Evolutionary conservation across 768 basidiomycete genomes (phyloP), one percentile per base, ranked within the genome.

Genomic region (Lactifluus rugatus): DNA sequence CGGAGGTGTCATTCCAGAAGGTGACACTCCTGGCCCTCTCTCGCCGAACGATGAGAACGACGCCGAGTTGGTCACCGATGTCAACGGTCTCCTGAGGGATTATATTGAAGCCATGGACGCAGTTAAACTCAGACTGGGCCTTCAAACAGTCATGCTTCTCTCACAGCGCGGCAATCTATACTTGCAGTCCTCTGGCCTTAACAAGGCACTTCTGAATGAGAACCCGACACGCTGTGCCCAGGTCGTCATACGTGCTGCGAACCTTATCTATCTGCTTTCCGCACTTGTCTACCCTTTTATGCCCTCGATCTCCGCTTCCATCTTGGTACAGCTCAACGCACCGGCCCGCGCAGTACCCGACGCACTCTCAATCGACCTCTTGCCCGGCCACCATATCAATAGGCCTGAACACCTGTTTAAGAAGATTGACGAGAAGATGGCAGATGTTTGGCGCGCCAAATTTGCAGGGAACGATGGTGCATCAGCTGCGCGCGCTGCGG

Each of bases 251-350:
- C 85, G 93, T 53, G 89, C 93, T 26, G 72, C 93, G 70, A 97
- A 97, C 74, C 75, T 99, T 64, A 95, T 98, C 70, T 98, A 96
- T 70, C 73, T 85, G 37, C 78, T 99, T 56, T 87, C 91, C 13
- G 85, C 83, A 28, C 76, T 96, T 64, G 72, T 92, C 63, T 87
- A 93, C 68, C 95, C 96, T 0, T 99, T 92, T 83, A 97, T 99
- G 93, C 96, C 96, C 41, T 78, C 84, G 13, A 95, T 90, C 0
- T 84, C 87, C 36, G 82, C 81, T 25, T 76, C 83, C 2, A 93
- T 99, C 63, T 77, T 95, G 54, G 66, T 70, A 19, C 96, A 99
- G 67, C 80, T 98, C 62, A 91, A 96, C 67, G 93, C 93, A 0
- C 93, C 93, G 1, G 79, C 87, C 5, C 84, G 95, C 32, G 75